These are phyloP conservation scores for Sugiyamaella lignohabitans DNA, from an alignment of 805 yeast species.

Conservation along the genomic window DNA sequence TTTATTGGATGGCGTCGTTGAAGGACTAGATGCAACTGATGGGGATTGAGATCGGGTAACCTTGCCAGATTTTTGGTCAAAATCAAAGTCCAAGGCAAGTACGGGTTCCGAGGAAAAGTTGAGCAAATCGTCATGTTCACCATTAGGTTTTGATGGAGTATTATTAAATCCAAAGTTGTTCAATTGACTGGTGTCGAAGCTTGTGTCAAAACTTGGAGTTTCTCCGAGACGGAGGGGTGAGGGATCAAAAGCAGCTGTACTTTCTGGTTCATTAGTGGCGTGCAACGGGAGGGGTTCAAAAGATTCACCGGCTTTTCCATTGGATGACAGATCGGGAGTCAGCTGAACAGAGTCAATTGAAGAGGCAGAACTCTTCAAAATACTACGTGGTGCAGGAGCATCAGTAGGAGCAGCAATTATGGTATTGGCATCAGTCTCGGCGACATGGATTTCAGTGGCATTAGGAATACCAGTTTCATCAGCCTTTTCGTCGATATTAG, in stretches of 20 bases:
- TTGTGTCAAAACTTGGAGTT: no score
- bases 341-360: slow-evolving; percentile 1
- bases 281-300: not conserved
- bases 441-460: slow-evolving; percentile 27
- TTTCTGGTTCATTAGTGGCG: no score
- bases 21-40: slow-evolving; percentile 8
- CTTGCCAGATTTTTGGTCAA: slow-evolving; percentile 7
- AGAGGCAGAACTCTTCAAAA: slow-evolving; percentile 15
- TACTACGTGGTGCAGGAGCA: slow-evolving; percentile 12
- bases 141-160: no score
- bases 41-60: slow-evolving; percentile 11
- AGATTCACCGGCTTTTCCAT: not conserved
- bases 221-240: not conserved
- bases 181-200: not conserved
- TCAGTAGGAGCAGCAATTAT: slow-evolving; percentile 4
- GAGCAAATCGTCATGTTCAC: not conserved
- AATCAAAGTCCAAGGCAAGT: slow-evolving; percentile 12
- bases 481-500: not conserved
- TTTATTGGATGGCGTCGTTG: not conserved
- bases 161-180: slow-evolving; percentile 4
- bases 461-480: slow-evolving; percentile 28
- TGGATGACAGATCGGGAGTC: not conserved
- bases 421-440: slow-evolving; percentile 1
- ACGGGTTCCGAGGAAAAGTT: slow-evolving; percentile 3
- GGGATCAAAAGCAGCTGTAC: not conserved